Conservation (phyloP, 169 alveolate species). For the Eimeria mitis region DNA sequence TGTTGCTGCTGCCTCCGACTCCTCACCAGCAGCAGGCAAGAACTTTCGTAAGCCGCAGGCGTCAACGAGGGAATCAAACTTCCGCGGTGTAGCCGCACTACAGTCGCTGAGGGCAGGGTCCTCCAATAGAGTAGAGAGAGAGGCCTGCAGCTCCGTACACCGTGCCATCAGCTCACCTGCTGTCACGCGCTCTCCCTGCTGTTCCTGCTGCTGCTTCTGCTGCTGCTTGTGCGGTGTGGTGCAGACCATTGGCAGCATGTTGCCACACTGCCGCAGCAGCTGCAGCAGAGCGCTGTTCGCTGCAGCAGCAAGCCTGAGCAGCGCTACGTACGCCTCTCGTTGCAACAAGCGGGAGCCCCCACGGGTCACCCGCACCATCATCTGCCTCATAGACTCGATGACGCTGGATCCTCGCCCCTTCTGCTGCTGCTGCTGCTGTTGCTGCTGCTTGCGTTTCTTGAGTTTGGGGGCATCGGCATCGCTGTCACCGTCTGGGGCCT, state of each 20-base stretch:
- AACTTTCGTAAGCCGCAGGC: constrained; percentile 50
- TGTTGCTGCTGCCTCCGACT: not conserved
- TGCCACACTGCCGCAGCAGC: constrained; percentile 31
- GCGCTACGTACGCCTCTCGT: constrained; percentile 41
- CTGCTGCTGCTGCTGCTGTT: constrained; percentile 17
- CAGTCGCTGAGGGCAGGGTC: constrained; percentile 56
- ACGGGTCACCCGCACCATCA: not conserved
- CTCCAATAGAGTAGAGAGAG: not conserved
- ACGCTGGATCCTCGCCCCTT: not conserved
- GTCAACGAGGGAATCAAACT: constrained; percentile 34
- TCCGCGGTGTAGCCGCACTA: constrained; percentile 44
- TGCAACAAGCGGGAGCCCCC: constrained; percentile 9
- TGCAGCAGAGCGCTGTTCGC: constrained; percentile 57
- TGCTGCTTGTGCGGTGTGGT: not conserved
- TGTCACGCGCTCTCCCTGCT: constrained; percentile 29
- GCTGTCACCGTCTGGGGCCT: not conserved
- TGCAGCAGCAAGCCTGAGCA: constrained; percentile 42
- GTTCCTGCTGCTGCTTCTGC: constrained; percentile 19
- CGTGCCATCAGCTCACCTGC: constrained; percentile 55
- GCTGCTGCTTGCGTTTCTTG: not conserved
- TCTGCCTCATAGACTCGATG: constrained; percentile 15
- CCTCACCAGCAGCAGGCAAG: constrained; percentile 9
- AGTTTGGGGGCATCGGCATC: constrained; percentile 21
- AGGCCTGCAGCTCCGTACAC: constrained; percentile 45
- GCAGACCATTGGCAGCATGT: constrained; percentile 10